Percentiles rank a stretch among this genome's conserved stretches.
Conservation (phyloP, 805 yeast genomes). For the Blastobotrys americana region DNA sequence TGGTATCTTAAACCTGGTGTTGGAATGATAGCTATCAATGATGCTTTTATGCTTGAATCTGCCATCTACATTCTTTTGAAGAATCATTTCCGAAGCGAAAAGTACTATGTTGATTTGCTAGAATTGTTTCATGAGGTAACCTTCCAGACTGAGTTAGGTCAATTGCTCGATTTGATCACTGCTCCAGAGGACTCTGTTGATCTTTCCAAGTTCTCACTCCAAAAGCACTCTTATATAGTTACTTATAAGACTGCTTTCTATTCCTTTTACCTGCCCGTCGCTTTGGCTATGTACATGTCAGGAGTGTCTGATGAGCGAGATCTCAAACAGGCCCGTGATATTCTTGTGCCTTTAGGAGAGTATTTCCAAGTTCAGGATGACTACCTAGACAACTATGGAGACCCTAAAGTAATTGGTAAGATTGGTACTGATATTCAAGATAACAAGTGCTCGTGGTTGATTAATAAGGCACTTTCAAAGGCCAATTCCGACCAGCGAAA, state of each 20-base stretch:
- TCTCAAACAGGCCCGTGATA: constrained; percentile 78
- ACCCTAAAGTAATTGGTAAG: constrained; percentile 95
- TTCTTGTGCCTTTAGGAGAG: constrained; percentile 91
- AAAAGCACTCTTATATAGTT: constrained; percentile 91
- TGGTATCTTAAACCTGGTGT: constrained; percentile 82
- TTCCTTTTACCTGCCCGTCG: constrained; percentile 95
- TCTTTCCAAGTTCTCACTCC: constrained; percentile 74
- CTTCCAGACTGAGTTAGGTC: constrained; percentile 96
- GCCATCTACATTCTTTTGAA: constrained; percentile 84
- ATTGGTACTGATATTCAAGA: constrained; percentile 98
- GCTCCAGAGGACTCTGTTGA: constrained; percentile 96
- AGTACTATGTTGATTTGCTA: constrained; percentile 79
- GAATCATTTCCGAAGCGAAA: constrained; percentile 75
- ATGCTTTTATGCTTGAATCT: constrained; percentile 93
- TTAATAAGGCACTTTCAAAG: constrained; percentile 81
- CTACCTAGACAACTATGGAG: constrained; percentile 92
- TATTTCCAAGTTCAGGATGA: constrained; percentile 99
- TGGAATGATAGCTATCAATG: constrained; percentile 92
- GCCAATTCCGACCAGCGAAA: constrained; percentile 76
- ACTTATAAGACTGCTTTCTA: constrained; percentile 96
- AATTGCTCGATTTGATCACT: constrained; percentile 86
- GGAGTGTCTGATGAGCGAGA: constrained; percentile 67
- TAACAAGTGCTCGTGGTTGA: constrained; percentile 97
- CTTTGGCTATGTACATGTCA: constrained; percentile 89
- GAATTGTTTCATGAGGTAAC: constrained; percentile 97